phyloP scores from a whole-genome alignment of 129 eudicot species.

The Flaveria robusta region DNA sequence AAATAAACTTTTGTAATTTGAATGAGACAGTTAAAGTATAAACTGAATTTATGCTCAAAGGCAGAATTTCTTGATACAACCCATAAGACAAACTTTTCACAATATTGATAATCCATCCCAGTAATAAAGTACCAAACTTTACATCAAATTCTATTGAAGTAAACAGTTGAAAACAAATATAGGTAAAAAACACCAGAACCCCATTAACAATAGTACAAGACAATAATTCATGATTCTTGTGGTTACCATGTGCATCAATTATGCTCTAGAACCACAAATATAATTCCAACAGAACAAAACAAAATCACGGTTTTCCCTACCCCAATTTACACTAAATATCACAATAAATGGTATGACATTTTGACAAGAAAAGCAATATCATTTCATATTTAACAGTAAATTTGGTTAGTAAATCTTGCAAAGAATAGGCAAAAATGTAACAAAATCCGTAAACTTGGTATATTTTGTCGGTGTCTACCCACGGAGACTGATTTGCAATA shows the following conservation, averaged over 20 bases:
- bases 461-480: slow-evolving; percentile 21
- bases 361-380: background rate
- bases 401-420: slow-evolving; percentile 13
- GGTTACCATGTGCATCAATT: slow-evolving; percentile 35
- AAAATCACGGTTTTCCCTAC: slow-evolving; percentile 23
- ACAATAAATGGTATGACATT: background rate
- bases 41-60: background rate
- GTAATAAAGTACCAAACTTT: slow-evolving; percentile 20
- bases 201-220: slow-evolving; percentile 21
- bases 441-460: slow-evolving; percentile 10
- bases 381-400: background rate
- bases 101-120: slow-evolving; percentile 25
- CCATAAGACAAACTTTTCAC: slow-evolving; percentile 33
- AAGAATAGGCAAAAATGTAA: background rate
- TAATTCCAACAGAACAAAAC: slow-evolving; percentile 14
- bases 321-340: slow-evolving; percentile 23
- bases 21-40: background rate
- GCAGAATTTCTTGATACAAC: background rate
- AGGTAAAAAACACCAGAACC: slow-evolving; percentile 30
- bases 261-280: slow-evolving; percentile 18
- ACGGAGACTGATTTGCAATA: slow-evolving; percentile 12
- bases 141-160: slow-evolving; percentile 19
- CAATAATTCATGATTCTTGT: slow-evolving; percentile 27
- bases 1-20: background rate
- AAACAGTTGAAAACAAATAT: slow-evolving; percentile 12